Evolutionary conservation across 805 yeast genomes (phyloP), one percentile per base, ranked within the genome.

Genomic region (Saturnispora sekii): DNA sequence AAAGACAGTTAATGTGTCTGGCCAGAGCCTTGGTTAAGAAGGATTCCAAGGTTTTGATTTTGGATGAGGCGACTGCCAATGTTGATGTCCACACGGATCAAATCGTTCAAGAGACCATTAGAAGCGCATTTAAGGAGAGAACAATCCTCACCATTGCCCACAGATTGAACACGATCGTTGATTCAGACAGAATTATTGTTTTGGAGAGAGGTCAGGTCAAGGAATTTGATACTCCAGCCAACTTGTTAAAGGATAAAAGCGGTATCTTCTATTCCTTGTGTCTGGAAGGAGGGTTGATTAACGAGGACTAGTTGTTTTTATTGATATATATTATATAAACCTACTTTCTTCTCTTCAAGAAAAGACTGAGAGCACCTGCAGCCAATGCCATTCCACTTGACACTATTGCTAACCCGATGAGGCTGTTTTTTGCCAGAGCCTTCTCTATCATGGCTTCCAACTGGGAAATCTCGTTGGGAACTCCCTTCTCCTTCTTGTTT

Each of bases 11-110:
- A 47, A 67, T 84, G 80, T 84, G 94, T 66, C 69, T 84, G 43
- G 88, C 90, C 0, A 69, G 95, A 59, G 93, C 89, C 1, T 66
- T 84, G 48, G 69, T 82, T 51, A 79, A 78, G 49, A 73, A 77
- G 33, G 68, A 78, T 6, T 50, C 57, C 38, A 76, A 78, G 48
- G 73, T 84, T 35, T 68, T 84, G 50, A 79, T 84, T 8, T 64
- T 84, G 55, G 95, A 84, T 62, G 95, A 84, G 63, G 94, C 94
- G 10, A 84, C 95, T 2, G 93, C 95, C 4, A 88, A 90, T 5
- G 93, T 84, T 42, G 95, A 84, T 63, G 89, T 84, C 32, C 86
- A 83, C 58, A 84, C 95, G 2, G 95, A 84, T 62, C 67, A 77
- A 49, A 73, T 84, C 45, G 71, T 84, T 43, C 94, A 84, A 65